These are phyloP conservation scores for Camillea tinctor DNA, from an alignment of 2,329 filamentous ascomycete species.

Conservation along the genomic window DNA sequence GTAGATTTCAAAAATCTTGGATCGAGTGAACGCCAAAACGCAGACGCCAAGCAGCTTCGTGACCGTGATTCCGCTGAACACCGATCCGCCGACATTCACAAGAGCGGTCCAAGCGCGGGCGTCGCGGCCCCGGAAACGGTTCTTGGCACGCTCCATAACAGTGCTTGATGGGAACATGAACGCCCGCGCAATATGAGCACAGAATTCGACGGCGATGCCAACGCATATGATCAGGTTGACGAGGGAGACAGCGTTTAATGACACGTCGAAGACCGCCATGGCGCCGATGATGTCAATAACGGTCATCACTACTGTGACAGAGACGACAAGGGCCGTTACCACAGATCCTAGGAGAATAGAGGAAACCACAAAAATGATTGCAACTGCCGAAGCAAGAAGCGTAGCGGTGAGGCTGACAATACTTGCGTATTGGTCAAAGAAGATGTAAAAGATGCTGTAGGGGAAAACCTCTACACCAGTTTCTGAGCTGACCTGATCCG, in stretches of 20 bases:
- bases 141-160: constrained; percentile 78
- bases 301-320: constrained; percentile 86
- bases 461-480: constrained; percentile 87
- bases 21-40: constrained; percentile 89
- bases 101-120: constrained; percentile 89
- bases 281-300: constrained; percentile 91
- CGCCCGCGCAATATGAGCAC: constrained; percentile 90
- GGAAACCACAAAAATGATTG: constrained; percentile 79
- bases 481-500: constrained; percentile 66
- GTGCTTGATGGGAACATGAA: constrained; percentile 89
- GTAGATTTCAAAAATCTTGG: constrained; percentile 99
- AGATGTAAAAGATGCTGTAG: constrained; percentile 97
- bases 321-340: constrained; percentile 77
- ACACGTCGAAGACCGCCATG: constrained; percentile 87
- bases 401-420: constrained; percentile 79
- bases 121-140: constrained; percentile 76
- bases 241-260: constrained; percentile 89
- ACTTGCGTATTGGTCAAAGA: constrained; percentile 93
- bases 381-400: constrained; percentile 79
- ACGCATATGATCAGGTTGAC: constrained; percentile 98
- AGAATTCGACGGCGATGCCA: constrained; percentile 95
- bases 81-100: constrained; percentile 90
- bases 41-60: constrained; percentile 92
- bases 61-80: constrained; percentile 93
- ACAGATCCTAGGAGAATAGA: constrained; percentile 80